Evolutionary conservation across 305 asterid genomes (phyloP).

Genomic region (Fraxinus nigra): DNA sequence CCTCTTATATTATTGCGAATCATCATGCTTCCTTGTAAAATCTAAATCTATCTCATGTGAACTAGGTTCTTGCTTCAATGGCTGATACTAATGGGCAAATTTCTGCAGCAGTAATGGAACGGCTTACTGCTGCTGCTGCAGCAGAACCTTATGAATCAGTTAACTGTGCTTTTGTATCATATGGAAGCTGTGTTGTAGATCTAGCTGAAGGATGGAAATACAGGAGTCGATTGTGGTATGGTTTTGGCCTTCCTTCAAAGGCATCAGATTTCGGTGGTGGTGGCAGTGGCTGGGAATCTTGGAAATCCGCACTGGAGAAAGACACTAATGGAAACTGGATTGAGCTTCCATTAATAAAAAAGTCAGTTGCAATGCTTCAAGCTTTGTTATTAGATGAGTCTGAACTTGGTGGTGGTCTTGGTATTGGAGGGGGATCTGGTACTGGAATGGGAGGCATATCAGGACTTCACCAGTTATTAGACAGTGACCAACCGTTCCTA

Average conservation of each 20-base stretch:
- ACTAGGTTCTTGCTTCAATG: conserved; percentile 87
- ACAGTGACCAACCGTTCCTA: conserved; percentile 97
- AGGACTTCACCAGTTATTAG: conserved; percentile 90
- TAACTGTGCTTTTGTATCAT: conserved; percentile 89
- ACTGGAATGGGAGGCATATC: conserved; percentile 99
- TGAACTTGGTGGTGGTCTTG: conserved; percentile 97
- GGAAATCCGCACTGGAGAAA: conserved; percentile 87
- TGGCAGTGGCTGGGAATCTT: conserved; percentile 97
- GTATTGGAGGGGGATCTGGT: conserved; percentile 99
- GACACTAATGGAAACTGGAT: conserved; percentile 88
- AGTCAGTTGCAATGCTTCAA: conserved; percentile 95
- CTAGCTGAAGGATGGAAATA: conserved; percentile 96
- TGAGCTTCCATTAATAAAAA: conserved; percentile 86
- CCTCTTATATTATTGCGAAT: conserved; percentile 19
- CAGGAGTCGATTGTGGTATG: conserved; percentile 96
- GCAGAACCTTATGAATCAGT: conserved; percentile 97
- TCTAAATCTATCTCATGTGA: conserved; percentile 32
- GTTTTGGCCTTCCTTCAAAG: conserved; percentile 72
- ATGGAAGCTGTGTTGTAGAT: conserved; percentile 87
- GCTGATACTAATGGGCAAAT: conserved; percentile 93
- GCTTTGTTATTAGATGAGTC: conserved; percentile 93
- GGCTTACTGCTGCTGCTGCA: conserved; percentile 95
- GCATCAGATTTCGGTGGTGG: conserved; percentile 74
- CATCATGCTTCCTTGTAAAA: conserved; percentile 15
- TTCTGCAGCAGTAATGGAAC: conserved; percentile 83